phyloP scores from a whole-genome alignment of 148 eudicot genomes.

The Chenopodium album region DNA sequence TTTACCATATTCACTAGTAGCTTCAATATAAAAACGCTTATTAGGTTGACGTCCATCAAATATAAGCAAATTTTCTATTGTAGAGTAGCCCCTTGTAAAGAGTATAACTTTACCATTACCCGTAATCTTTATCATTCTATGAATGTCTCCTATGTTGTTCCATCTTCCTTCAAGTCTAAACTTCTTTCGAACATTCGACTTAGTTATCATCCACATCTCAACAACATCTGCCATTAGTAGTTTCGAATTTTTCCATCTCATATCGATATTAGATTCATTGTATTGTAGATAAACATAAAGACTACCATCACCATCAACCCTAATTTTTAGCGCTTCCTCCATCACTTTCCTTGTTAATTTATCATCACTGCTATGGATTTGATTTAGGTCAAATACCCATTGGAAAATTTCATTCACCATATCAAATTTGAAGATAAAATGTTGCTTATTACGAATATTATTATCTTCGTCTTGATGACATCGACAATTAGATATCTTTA shows the following conservation, averaged over 20 bases:
- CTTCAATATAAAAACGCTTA: no score
- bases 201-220: not conserved
- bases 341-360: no score
- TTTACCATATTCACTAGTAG: not conserved
- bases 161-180: not conserved
- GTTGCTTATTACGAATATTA: no score
- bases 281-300: not conserved
- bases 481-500: no score
- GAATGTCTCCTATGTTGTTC: not conserved
- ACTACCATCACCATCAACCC: not conserved
- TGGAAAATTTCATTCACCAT: not conserved
- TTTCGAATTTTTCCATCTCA: no score
- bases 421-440: not conserved
- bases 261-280: not conserved
- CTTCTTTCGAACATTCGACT: not conserved
- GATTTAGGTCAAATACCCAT: not conserved
- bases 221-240: not conserved
- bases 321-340: no score
- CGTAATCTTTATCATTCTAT: not conserved
- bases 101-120: not conserved
- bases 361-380: not conserved
- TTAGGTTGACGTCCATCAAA: not conserved
- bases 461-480: no score
- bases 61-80: not conserved
- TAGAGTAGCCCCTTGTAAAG: not conserved